Conservation (phyloP, 2,329 filamentous ascomycete genomes). For the Ophiocordyceps camponoti-leonardi region DNA sequence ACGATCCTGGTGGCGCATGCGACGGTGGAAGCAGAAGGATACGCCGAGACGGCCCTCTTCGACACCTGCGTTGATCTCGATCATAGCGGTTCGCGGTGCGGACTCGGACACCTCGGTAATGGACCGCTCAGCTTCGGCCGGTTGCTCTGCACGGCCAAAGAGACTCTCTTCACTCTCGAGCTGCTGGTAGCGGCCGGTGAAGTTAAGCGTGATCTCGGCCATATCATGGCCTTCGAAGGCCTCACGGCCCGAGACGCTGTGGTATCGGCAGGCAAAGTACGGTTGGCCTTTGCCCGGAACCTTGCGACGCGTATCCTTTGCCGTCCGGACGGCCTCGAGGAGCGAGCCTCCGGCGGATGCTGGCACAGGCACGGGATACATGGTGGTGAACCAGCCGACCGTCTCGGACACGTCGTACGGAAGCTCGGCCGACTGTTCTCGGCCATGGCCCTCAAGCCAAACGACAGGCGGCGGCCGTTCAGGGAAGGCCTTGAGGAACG, state of each 20-base stretch:
- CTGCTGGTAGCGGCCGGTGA: conserved; percentile 22
- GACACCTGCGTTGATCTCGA: conserved; percentile 4
- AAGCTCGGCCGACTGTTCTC: conserved; percentile 10
- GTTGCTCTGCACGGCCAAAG: background rate
- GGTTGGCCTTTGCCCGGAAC: conserved; percentile 17
- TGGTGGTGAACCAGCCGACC: conserved; percentile 28
- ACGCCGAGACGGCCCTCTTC: conserved; percentile 1
- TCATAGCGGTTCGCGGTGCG: conserved; percentile 1
- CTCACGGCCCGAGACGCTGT: conserved; percentile 11
- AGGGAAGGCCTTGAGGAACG: conserved; percentile 16
- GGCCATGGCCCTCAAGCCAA: conserved; percentile 23
- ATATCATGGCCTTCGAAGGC: conserved; percentile 15
- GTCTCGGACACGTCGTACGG: conserved; percentile 18
- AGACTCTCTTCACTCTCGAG: conserved; percentile 17
- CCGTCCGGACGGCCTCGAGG: conserved; percentile 5
- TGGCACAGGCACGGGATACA: conserved; percentile 15
- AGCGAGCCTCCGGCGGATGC: conserved; percentile 1
- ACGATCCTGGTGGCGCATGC: conserved; percentile 3
- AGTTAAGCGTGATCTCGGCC: conserved; percentile 32
- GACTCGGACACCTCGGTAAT: conserved; percentile 1
- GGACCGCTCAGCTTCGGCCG: background rate
- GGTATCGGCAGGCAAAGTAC: conserved; percentile 19
- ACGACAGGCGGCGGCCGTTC: conserved; percentile 16
- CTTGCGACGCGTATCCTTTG: conserved; percentile 17
- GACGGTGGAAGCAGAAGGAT: conserved; percentile 1